Conservation (phyloP, 1,284 basidiomycete genomes). For the Cutaneotrichosporon dermatis region DNA sequence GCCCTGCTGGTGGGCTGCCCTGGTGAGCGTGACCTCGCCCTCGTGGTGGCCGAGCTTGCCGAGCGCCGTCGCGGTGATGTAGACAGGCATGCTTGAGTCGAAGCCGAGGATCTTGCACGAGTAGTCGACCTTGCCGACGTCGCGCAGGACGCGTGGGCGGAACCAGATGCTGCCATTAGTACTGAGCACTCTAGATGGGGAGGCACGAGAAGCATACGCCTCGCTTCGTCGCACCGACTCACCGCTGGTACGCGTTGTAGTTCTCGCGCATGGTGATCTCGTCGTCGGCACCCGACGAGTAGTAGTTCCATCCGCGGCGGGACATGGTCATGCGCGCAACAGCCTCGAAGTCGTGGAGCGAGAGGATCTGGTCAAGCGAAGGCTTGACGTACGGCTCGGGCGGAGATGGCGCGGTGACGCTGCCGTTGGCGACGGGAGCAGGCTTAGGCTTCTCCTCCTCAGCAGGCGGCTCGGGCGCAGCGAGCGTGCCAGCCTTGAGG, state of each 20-base stretch:
- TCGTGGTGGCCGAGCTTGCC: constrained; percentile 90
- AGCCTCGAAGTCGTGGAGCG: constrained; percentile 86
- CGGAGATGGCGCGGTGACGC: neutral
- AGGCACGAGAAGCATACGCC: constrained; percentile 1
- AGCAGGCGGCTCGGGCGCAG: constrained; percentile 18
- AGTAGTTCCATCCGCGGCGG: constrained; percentile 84
- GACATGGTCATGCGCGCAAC: constrained; percentile 69
- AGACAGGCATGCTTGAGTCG: constrained; percentile 70
- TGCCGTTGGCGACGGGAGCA: constrained; percentile 47
- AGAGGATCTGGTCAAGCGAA: constrained; percentile 69
- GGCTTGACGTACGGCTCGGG: constrained; percentile 53
- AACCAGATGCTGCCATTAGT: constrained; percentile 85
- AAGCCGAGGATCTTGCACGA: constrained; percentile 73
- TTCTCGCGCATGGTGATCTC: constrained; percentile 64
- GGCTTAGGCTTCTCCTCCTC: constrained; percentile 17
- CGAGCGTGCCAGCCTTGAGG: constrained; percentile 59
- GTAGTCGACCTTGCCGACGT: constrained; percentile 74
- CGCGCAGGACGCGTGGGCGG: constrained; percentile 76
- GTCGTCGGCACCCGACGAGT: constrained; percentile 79
- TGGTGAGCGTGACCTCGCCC: constrained; percentile 80
- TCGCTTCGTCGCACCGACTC: too few species aligned
- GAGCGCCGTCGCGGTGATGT: constrained; percentile 55
- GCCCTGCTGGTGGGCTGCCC: constrained; percentile 71
- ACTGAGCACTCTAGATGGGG: constrained; percentile 52
- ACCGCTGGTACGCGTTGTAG: neutral